Conservation (phyloP, 495 filamentous ascomycete genomes). For the Penicillium steckii region DNA sequence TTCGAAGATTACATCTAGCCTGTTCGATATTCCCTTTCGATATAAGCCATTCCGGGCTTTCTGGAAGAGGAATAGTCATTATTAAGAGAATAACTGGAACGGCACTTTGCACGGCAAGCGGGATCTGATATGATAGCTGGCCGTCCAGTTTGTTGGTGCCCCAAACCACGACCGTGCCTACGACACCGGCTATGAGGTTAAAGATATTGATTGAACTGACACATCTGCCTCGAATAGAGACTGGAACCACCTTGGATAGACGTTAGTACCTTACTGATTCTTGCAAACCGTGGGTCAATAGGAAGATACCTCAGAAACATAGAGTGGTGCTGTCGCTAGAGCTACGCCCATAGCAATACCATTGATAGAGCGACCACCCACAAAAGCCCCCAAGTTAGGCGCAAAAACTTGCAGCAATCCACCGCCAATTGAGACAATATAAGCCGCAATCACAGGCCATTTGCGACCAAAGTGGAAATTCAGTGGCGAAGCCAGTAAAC, state of each 20-base stretch:
- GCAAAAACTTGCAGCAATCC: slow-evolving; percentile 39
- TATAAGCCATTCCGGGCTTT: slow-evolving; percentile 66
- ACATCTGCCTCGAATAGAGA: slow-evolving; percentile 35
- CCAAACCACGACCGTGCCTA: slow-evolving; percentile 35
- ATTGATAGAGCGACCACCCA: slow-evolving; percentile 34
- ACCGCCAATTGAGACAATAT: slow-evolving; percentile 34
- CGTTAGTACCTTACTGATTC: not conserved
- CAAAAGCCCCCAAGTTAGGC: slow-evolving; percentile 34
- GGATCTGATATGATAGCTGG: slow-evolving; percentile 29
- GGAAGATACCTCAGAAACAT: slow-evolving; percentile 31
- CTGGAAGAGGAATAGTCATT: slow-evolving; percentile 43
- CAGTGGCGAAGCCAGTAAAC: slow-evolving; percentile 31
- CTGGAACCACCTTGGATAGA: slow-evolving; percentile 19
- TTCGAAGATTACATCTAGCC: slow-evolving; percentile 32
- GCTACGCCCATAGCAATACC: slow-evolving; percentile 33
- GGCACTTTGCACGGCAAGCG: slow-evolving; percentile 33
- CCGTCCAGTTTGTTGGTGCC: slow-evolving; percentile 25
- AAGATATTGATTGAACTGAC: slow-evolving; percentile 39
- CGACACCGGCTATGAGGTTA: slow-evolving; percentile 33
- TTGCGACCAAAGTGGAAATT: slow-evolving; percentile 37
- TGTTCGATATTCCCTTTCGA: slow-evolving; percentile 43
- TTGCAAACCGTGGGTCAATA: not conserved
- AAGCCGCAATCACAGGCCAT: slow-evolving; percentile 33
- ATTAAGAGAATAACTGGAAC: slow-evolving; percentile 28
- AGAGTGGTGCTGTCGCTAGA: slow-evolving; percentile 36